A percentile compares a stretch with the other conserved stretches of the same genome.
phyloP scores from a whole-genome alignment of 108 stramenopile species.

The Pseudonitzschia multiseries region DNA sequence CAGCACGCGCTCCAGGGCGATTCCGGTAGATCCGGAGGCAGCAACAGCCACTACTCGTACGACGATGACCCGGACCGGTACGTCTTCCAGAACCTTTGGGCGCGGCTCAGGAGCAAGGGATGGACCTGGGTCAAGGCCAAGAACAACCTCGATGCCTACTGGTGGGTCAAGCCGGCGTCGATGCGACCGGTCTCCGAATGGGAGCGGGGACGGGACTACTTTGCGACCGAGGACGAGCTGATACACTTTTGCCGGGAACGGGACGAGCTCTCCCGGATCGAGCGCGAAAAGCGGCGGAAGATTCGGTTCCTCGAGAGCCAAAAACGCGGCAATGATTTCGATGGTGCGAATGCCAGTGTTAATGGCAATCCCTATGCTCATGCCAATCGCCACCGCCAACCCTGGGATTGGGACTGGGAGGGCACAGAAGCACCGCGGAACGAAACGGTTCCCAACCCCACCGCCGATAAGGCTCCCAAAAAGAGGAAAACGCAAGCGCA shows the following conservation, averaged over 20 bases:
- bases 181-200: slow-evolving; percentile 4
- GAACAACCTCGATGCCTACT: slow-evolving; percentile 16
- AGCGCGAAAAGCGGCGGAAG: background rate
- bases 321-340: background rate
- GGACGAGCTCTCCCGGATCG: background rate
- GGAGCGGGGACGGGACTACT: slow-evolving; percentile 4
- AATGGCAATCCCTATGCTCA: too few relatives aligned
- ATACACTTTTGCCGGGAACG: slow-evolving; percentile 13
- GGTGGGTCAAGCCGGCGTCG: slow-evolving; percentile 13
- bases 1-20: background rate
- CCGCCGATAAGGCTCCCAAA: background rate
- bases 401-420: too few relatives aligned
- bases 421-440: background rate
- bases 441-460: background rate
- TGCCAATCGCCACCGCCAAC: background rate
- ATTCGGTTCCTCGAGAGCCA: background rate
- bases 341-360: too few relatives aligned
- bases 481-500: slow-evolving; percentile 1
- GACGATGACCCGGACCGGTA: slow-evolving; percentile 7
- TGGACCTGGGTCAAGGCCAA: slow-evolving; percentile 3
- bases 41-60: background rate
- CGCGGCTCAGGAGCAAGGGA: background rate
- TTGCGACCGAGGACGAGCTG: slow-evolving; percentile 1
- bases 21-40: background rate
- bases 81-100: background rate